Evolutionary conservation across 1,284 basidiomycete species (phyloP).

Genomic region (Heliocybe sulcata): DNA sequence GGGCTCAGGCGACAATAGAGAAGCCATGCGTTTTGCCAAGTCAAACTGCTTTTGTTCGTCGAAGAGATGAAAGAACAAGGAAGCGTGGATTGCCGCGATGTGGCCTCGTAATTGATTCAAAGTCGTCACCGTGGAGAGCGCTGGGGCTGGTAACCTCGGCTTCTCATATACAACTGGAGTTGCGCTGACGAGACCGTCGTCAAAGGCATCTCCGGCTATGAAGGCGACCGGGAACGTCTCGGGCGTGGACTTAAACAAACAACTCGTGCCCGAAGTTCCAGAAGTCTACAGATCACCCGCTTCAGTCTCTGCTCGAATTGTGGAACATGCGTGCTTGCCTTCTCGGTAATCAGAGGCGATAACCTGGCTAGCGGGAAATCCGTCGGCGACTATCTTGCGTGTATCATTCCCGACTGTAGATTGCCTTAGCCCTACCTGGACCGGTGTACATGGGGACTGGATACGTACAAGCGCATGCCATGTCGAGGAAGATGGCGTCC

Average conservation of each 20-base stretch:
- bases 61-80: slow-evolving; percentile 47
- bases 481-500: slow-evolving; percentile 40
- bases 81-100: slow-evolving; percentile 38
- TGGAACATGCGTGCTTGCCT: slow-evolving; percentile 9
- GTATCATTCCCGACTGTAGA: slow-evolving; percentile 35
- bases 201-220: slow-evolving; percentile 37
- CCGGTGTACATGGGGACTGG: not conserved
- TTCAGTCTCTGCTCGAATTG: too few relatives aligned
- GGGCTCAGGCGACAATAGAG: slow-evolving; percentile 28
- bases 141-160: slow-evolving; percentile 19
- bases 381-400: slow-evolving; percentile 33
- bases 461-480: slow-evolving; percentile 41
- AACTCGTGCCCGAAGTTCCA: slow-evolving; percentile 27
- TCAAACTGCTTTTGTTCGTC: slow-evolving; percentile 30
- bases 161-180: slow-evolving; percentile 18
- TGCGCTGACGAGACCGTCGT: slow-evolving; percentile 24
- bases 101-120: slow-evolving; percentile 37
- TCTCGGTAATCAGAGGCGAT: slow-evolving; percentile 27
- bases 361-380: slow-evolving; percentile 24
- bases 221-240: slow-evolving; percentile 37
- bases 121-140: slow-evolving; percentile 26
- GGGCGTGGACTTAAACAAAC: slow-evolving; percentile 23
- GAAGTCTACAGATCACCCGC: slow-evolving; percentile 22
- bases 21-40: slow-evolving; percentile 30
- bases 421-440: not conserved